A percentile compares a stretch with the other conserved stretches of the same genome.
Conservation (phyloP, 1,284 basidiomycete genomes). For the Rhodotorula sp. region DNA sequence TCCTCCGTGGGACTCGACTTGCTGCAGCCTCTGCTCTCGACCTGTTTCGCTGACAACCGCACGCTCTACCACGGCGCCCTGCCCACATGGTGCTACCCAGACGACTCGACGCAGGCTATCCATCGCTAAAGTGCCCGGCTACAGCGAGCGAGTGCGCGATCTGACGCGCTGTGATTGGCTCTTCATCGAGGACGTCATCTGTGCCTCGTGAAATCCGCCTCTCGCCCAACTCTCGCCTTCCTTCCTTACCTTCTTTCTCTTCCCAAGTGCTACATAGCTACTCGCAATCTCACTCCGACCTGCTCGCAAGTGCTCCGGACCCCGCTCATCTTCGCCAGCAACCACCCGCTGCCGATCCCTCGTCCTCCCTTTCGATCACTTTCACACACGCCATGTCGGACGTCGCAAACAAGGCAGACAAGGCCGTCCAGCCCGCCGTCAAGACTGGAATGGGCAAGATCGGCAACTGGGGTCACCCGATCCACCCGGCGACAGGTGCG, state of each 20-base stretch:
- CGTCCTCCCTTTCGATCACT: background rate
- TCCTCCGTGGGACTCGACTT: too few relatives aligned
- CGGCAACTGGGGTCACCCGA: constrained; percentile 10
- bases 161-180: background rate
- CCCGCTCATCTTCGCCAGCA: background rate
- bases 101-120: too few relatives aligned
- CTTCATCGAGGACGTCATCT: too few relatives aligned
- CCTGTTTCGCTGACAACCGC: too few relatives aligned
- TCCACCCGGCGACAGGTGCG: constrained; percentile 30
- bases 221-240: background rate
- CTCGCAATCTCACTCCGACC: too few relatives aligned
- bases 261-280: background rate
- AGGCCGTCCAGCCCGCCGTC: background rate
- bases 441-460: constrained; percentile 13
- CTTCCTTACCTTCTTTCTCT: background rate
- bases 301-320: background rate
- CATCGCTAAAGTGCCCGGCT: too few relatives aligned
- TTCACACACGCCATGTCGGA: background rate
- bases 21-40: too few relatives aligned
- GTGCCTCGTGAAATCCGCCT: too few relatives aligned
- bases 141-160: too few relatives aligned
- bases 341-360: background rate
- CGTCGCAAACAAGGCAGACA: constrained; percentile 6
- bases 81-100: too few relatives aligned
- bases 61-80: too few relatives aligned